A percentile compares a stretch with the other conserved stretches of the same genome.
Evolutionary conservation across 495 filamentous ascomycete species (phyloP).

Genomic region (Hypomontagnella submonticulosa): DNA sequence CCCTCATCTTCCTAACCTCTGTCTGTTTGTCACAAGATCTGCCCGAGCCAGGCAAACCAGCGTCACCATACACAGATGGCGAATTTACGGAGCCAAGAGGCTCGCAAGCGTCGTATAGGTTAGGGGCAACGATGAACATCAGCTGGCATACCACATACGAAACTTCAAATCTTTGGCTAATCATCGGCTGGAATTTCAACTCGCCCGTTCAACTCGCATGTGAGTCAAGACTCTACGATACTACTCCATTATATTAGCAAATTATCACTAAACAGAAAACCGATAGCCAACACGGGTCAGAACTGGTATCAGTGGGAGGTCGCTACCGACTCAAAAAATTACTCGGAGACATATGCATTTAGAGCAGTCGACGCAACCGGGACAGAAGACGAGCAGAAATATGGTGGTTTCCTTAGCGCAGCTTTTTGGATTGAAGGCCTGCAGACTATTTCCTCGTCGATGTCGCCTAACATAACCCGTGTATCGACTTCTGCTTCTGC

Average conservation of each 20-base stretch:
- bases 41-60: slow-evolving; percentile 37
- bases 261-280: background rate
- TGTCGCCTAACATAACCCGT: slow-evolving; percentile 1
- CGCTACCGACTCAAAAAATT: slow-evolving; percentile 35
- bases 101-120: slow-evolving; percentile 23
- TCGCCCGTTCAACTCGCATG: slow-evolving; percentile 33
- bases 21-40: slow-evolving; percentile 32
- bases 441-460: slow-evolving; percentile 11
- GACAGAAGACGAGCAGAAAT: slow-evolving; percentile 22
- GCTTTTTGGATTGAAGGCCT: slow-evolving; percentile 38
- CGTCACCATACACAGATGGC: slow-evolving; percentile 32
- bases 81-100: slow-evolving; percentile 37
- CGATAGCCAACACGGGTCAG: slow-evolving; percentile 34
- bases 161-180: slow-evolving; percentile 43
- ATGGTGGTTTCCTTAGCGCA: slow-evolving; percentile 40
- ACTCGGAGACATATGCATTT: slow-evolving; percentile 43
- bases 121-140: slow-evolving; percentile 39
- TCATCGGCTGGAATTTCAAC: slow-evolving; percentile 32
- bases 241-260: background rate
- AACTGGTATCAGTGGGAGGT: slow-evolving; percentile 41
- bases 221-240: slow-evolving; percentile 17
- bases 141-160: slow-evolving; percentile 43
- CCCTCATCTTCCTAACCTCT: slow-evolving; percentile 31
- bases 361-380: slow-evolving; percentile 35
- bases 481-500: slow-evolving; percentile 28